phyloP scores from a whole-genome alignment of 352 stramenopile genomes.

The Phytophthora pseudosyringae region DNA sequence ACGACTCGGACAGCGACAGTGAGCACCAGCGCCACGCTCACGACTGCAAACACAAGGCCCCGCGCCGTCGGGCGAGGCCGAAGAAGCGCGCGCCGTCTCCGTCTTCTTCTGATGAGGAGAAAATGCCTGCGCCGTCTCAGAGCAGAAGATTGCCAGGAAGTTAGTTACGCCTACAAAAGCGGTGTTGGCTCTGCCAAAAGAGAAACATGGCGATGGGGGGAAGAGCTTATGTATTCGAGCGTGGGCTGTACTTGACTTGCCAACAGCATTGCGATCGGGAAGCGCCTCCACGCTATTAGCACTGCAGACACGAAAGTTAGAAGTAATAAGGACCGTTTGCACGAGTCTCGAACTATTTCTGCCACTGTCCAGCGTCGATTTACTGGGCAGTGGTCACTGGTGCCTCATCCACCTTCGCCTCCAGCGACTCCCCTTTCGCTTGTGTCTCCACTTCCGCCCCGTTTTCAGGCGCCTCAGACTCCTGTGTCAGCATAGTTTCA shows the following conservation, averaged over 20 bases:
- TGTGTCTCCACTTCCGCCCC: slow-evolving; percentile 13
- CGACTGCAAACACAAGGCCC: slow-evolving; percentile 41
- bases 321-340: slow-evolving; percentile 20
- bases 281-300: slow-evolving; percentile 13
- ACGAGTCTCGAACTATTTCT: slow-evolving; percentile 14
- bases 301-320: slow-evolving; percentile 15
- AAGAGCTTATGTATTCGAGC: slow-evolving; percentile 35
- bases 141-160: slow-evolving; percentile 14
- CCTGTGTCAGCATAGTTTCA: slow-evolving; percentile 4
- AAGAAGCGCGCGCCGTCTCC: slow-evolving; percentile 44
- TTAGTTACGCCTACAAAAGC: slow-evolving; percentile 9
- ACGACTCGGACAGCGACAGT: slow-evolving; percentile 36
- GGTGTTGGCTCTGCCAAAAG: slow-evolving; percentile 5
- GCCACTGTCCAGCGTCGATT: slow-evolving; percentile 9
- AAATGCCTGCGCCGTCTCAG: slow-evolving; percentile 34
- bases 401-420: slow-evolving; percentile 17
- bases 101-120: slow-evolving; percentile 47
- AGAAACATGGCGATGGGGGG: slow-evolving; percentile 6
- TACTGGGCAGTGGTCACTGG: slow-evolving; percentile 20
- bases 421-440: slow-evolving; percentile 12
- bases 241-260: slow-evolving; percentile 13
- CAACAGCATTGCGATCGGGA: slow-evolving; percentile 18
- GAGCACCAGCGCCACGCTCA: slow-evolving; percentile 32
- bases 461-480: slow-evolving; percentile 18
- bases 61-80: slow-evolving; percentile 26